These are phyloP conservation scores for Plantago elongata DNA, from an alignment of 257 asterid species.

Conservation along the genomic window DNA sequence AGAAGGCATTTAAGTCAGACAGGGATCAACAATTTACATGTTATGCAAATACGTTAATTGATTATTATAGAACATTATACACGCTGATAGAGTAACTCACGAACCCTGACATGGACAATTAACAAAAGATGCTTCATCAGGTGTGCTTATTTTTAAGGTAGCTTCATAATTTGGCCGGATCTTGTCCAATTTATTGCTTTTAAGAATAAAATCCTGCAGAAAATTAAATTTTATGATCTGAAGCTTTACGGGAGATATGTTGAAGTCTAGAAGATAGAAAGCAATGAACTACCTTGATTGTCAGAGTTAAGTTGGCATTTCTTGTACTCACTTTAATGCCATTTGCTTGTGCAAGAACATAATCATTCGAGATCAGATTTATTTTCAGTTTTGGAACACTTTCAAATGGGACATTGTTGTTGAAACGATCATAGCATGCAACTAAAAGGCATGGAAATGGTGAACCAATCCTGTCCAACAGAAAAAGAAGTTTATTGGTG, in stretches of 20 bases:
- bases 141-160: conserved; percentile 29
- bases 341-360: conserved; percentile 23
- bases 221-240: conserved; percentile 4
- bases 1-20: conserved; percentile 18
- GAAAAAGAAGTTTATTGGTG: too few relatives aligned
- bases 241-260: too few relatives aligned
- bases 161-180: conserved; percentile 55
- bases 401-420: conserved; percentile 34
- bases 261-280: neutral
- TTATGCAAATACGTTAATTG: too few relatives aligned
- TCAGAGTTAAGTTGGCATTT: conserved; percentile 26
- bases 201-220: conserved; percentile 33
- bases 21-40: neutral
- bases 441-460: conserved; percentile 29
- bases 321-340: conserved; percentile 25
- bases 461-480: conserved; percentile 50
- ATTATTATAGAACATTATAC: neutral
- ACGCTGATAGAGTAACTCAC: neutral
- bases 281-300: conserved; percentile 35
- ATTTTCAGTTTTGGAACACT: conserved; percentile 27
- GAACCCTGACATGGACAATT: conserved; percentile 48
- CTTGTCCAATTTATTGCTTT: conserved; percentile 34
- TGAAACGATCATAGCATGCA: conserved; percentile 45
- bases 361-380: conserved; percentile 23
- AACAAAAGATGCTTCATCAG: conserved; percentile 28